phyloP scores from a whole-genome alignment of 441 rosid genomes.

The Croton setiger region DNA sequence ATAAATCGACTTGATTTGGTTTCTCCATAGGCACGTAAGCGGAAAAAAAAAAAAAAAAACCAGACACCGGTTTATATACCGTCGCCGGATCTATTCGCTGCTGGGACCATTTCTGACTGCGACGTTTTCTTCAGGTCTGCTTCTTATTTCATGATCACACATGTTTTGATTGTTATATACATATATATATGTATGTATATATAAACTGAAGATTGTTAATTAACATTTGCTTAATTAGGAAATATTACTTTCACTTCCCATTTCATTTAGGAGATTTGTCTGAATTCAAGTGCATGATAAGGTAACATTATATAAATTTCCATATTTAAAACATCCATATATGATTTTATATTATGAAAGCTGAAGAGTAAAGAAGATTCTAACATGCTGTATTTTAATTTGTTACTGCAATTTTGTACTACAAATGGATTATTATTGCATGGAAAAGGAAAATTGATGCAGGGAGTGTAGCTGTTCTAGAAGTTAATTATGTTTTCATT shows the following conservation, averaged over 20 bases:
- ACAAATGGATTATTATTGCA: background rate
- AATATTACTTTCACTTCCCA: no score
- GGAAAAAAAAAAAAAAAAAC: background rate
- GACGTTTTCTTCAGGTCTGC: conserved; percentile 5
- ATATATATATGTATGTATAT: no score
- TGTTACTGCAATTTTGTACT: background rate
- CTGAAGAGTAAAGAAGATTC: background rate
- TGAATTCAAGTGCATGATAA: no score
- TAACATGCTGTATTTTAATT: background rate
- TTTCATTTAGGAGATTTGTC: no score
- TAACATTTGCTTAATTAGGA: no score
- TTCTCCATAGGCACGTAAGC: no score
- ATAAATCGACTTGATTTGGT: no score
- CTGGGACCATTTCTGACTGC: conserved; percentile 1
- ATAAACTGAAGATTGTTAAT: no score
- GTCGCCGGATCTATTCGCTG: background rate
- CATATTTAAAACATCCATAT: no score
- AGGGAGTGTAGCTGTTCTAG: no score
- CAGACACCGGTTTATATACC: background rate
- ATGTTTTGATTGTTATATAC: background rate
- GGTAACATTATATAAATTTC: no score
- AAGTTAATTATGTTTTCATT: no score
- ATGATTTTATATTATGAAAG: background rate
- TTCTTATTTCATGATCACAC: background rate
- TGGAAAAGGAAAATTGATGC: background rate